These are phyloP conservation scores for Metschnikowia sp. DNA, from an alignment of 805 yeast genomes.

Conservation along the genomic window DNA sequence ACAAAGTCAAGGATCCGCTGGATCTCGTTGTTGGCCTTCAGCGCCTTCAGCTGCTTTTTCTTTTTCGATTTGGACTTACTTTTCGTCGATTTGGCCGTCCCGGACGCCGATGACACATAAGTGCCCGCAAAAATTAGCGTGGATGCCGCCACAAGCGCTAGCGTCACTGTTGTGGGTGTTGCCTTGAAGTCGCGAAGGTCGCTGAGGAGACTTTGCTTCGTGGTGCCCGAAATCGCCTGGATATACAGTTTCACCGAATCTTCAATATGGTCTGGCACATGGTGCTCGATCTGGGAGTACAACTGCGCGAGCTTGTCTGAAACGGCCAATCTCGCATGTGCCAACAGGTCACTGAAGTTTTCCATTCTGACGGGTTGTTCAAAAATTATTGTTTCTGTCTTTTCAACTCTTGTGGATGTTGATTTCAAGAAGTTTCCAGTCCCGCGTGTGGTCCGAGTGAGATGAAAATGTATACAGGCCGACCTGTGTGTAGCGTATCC, in stretches of 20 bases:
- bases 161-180: slow-evolving; percentile 34
- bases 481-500: no score
- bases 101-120: slow-evolving; percentile 9
- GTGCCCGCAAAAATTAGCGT: slow-evolving; percentile 24
- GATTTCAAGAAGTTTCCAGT: no score
- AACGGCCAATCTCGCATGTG: slow-evolving; percentile 6
- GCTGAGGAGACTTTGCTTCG: slow-evolving; percentile 23
- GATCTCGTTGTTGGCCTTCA: slow-evolving; percentile 37
- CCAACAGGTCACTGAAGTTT: slow-evolving; percentile 4
- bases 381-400: no score
- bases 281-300: slow-evolving; percentile 3
- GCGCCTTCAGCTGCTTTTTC: slow-evolving; percentile 39
- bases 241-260: slow-evolving; percentile 12
- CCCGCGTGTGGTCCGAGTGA: no score
- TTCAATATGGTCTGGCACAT: slow-evolving; percentile 4
- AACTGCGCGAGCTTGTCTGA: slow-evolving; percentile 2
- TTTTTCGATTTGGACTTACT: slow-evolving; percentile 25
- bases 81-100: slow-evolving; percentile 1
- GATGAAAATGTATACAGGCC: no score
- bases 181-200: slow-evolving; percentile 29
- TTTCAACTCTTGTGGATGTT: no score
- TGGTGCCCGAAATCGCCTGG: slow-evolving; percentile 11
- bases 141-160: slow-evolving; percentile 29
- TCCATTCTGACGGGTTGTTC: slow-evolving; percentile 1
- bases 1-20: slow-evolving; percentile 39